These are phyloP conservation scores for Solanum neorickii DNA, from an alignment of 257 asterid species.

Conservation along the genomic window DNA sequence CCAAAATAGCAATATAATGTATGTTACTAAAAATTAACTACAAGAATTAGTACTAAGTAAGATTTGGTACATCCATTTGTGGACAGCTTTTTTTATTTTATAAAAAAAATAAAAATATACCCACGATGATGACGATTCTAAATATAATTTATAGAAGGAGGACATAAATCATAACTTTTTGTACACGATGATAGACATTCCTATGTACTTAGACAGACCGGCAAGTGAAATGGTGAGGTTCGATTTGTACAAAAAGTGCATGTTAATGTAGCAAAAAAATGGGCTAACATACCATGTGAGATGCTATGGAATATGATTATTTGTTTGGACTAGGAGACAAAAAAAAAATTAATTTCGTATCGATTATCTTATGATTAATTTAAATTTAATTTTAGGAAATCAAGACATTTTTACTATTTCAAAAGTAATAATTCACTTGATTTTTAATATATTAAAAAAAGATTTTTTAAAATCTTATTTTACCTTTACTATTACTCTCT, in stretches of 20 bases:
- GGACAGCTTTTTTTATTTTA: too few species aligned
- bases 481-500: too few species aligned
- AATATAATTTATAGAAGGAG: too few species aligned
- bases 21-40: background rate
- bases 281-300: background rate
- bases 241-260: background rate
- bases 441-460: too few species aligned
- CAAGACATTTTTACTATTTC: too few species aligned
- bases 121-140: accelerated
- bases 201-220: background rate
- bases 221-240: background rate
- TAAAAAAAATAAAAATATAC: too few species aligned
- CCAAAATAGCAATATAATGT: background rate
- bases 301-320: background rate
- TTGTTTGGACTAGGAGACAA: background rate
- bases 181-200: accelerated
- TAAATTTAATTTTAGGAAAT: background rate
- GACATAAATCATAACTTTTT: too few species aligned
- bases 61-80: background rate
- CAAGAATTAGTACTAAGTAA: background rate
- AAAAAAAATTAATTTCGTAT: background rate
- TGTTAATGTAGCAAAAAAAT: too few species aligned
- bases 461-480: too few species aligned
- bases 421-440: too few species aligned
- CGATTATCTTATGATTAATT: background rate